Conservation (phyloP, 225 moss, liverwort and hornwort genomes). For the Marchantia paleacea region DNA sequence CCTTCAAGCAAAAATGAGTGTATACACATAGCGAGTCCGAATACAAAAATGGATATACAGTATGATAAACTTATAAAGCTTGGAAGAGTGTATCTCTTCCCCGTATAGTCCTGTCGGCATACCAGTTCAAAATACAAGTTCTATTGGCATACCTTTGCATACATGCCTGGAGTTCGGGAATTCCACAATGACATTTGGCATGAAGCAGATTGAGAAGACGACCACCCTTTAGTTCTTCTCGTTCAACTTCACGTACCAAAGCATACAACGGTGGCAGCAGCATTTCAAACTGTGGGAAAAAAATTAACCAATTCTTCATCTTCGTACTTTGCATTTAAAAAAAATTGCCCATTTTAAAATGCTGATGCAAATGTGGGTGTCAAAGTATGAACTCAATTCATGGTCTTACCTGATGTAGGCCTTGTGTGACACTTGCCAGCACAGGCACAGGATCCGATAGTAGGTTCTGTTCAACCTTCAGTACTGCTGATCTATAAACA, state of each 20-base stretch:
- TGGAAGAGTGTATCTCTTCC: too few species aligned
- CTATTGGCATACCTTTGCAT: conserved; percentile 75
- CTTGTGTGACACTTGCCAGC: conserved; percentile 86
- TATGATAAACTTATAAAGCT: too few species aligned
- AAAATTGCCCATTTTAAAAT: neutral
- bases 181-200: conserved; percentile 94
- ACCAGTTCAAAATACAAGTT: neutral
- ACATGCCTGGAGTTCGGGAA: conserved; percentile 97
- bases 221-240: conserved; percentile 87
- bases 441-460: conserved; percentile 94
- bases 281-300: conserved; percentile 75
- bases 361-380: neutral
- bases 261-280: conserved; percentile 83
- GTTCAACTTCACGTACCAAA: conserved; percentile 86
- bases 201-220: conserved; percentile 88
- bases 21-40: too few species aligned
- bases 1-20: too few species aligned
- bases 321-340: neutral
- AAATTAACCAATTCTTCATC: too few species aligned
- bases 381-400: neutral
- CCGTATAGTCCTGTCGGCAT: too few species aligned
- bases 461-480: conserved; percentile 85
- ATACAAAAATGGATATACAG: too few species aligned
- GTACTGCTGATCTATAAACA: conserved; percentile 90
- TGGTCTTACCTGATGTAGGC: conserved; percentile 71